Conservation (phyloP, 352 stramenopile genomes). For the Globisporangium solare region DNA sequence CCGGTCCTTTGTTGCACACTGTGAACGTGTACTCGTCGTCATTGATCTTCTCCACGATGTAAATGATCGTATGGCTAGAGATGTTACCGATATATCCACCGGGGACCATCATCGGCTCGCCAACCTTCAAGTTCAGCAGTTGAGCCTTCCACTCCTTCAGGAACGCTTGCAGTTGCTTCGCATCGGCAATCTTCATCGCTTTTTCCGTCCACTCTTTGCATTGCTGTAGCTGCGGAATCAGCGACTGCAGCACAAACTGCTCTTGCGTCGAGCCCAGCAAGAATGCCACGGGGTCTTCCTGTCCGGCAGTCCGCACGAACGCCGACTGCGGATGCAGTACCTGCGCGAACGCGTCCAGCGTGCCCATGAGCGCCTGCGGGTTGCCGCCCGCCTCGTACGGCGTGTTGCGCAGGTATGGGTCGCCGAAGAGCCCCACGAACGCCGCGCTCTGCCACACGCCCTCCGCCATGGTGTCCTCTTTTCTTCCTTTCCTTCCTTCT, state of each 20-base stretch:
- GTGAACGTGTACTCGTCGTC: slow-evolving; percentile 69
- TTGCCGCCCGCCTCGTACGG: slow-evolving; percentile 73
- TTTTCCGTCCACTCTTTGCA: slow-evolving; percentile 55
- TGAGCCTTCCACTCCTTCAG: slow-evolving; percentile 67
- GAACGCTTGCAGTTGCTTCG: slow-evolving; percentile 60
- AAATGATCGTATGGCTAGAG: slow-evolving; percentile 75
- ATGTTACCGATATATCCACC: slow-evolving; percentile 75
- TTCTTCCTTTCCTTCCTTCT: neutral
- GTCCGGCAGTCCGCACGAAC: slow-evolving; percentile 5
- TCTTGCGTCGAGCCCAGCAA: slow-evolving; percentile 45
- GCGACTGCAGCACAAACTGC: slow-evolving; percentile 34
- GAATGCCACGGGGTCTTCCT: slow-evolving; percentile 39
- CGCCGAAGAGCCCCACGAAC: slow-evolving; percentile 74
- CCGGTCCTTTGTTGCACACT: slow-evolving; percentile 86
- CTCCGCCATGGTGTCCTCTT: slow-evolving; percentile 13
- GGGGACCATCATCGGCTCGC: slow-evolving; percentile 56
- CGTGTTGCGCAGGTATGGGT: slow-evolving; percentile 75
- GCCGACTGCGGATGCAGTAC: slow-evolving; percentile 30
- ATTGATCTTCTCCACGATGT: slow-evolving; percentile 71
- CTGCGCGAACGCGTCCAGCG: slow-evolving; percentile 33
- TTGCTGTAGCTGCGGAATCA: slow-evolving; percentile 52
- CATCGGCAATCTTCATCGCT: slow-evolving; percentile 50
- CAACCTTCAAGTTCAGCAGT: slow-evolving; percentile 32
- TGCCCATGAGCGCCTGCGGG: slow-evolving; percentile 52
- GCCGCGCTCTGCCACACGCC: slow-evolving; percentile 56